Percentiles rank a stretch among this genome's conserved stretches.
These are phyloP conservation scores for Blastomyces gilchristii DNA, from an alignment of 2,329 filamentous ascomycete genomes.

Conservation along the genomic window DNA sequence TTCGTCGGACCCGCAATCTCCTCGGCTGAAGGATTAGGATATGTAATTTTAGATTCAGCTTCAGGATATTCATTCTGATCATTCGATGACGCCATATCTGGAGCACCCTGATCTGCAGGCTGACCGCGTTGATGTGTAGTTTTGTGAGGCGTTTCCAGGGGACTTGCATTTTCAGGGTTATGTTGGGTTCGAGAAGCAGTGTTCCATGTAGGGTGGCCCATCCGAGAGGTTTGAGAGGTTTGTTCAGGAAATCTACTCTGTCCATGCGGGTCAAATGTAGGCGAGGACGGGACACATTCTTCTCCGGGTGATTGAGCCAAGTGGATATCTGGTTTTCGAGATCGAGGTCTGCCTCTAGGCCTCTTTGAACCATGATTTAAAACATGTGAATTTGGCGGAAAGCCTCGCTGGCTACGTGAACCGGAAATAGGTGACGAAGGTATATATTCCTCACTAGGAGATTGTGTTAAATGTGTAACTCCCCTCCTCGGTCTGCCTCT, in stretches of 20 bases:
- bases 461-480: not conserved
- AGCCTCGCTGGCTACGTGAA: not conserved
- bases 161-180: not conserved
- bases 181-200: not conserved
- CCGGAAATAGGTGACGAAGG: not conserved
- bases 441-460: conserved; percentile 1
- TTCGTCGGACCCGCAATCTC: conserved; percentile 15
- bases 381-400: not conserved
- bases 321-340: not conserved
- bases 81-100: not conserved
- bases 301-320: not conserved
- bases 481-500: conserved; percentile 2
- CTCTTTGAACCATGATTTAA: not conserved
- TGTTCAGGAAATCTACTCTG: not conserved
- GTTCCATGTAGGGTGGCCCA: not conserved
- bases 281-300: not conserved
- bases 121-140: not conserved
- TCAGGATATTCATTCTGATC: not conserved
- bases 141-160: not conserved
- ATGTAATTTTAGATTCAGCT: not conserved
- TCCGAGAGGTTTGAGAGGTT: not conserved
- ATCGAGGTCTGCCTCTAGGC: conserved; percentile 1
- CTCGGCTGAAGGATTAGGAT: not conserved
- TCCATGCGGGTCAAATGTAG: not conserved
- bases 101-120: not conserved